Conservation (phyloP, 2,329 filamentous ascomycete species). For the Penicillium palitans region DNA sequence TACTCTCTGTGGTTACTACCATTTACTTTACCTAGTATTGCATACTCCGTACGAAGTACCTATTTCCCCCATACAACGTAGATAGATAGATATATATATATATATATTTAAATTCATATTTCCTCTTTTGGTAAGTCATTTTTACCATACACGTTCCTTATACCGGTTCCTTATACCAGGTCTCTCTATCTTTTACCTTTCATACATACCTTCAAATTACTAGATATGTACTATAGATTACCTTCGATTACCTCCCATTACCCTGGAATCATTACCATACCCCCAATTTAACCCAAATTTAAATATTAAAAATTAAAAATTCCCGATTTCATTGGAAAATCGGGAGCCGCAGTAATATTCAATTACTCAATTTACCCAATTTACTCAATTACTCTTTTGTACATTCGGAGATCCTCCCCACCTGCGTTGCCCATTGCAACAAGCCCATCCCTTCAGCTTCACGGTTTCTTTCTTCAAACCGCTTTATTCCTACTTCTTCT, state of each 20-base stretch:
- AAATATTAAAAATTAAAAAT: constrained; percentile 6
- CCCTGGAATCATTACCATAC: too few relatives aligned
- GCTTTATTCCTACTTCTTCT: constrained; percentile 24
- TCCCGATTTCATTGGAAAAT: not conserved
- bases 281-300: too few relatives aligned
- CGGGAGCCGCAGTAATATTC: constrained; percentile 15
- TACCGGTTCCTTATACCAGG: not conserved
- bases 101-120: not conserved
- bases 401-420: constrained; percentile 39
- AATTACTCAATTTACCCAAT: not conserved
- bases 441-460: constrained; percentile 45
- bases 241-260: not conserved
- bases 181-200: not conserved
- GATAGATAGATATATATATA: not conserved
- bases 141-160: too few relatives aligned
- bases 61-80: not conserved
- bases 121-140: too few relatives aligned
- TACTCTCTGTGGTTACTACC: constrained; percentile 2
- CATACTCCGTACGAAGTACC: not conserved
- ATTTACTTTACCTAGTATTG: not conserved
- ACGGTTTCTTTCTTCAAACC: constrained; percentile 35
- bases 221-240: not conserved
- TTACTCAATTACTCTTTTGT: constrained; percentile 1
- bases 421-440: constrained; percentile 46
- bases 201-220: too few relatives aligned